These are phyloP conservation scores for Fusarium burgessii DNA, from an alignment of 2,329 filamentous ascomycete species.

Conservation along the genomic window DNA sequence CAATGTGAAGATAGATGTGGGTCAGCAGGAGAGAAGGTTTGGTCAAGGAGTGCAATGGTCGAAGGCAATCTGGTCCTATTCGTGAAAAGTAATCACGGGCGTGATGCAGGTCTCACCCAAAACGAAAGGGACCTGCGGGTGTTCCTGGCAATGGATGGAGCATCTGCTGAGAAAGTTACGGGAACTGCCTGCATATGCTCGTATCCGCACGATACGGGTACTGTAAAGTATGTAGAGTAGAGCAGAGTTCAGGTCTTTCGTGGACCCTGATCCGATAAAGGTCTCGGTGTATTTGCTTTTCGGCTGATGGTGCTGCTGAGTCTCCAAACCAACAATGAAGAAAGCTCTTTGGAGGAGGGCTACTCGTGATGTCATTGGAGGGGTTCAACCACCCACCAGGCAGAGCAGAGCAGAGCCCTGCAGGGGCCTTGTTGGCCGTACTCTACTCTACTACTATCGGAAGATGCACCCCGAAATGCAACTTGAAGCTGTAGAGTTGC, in stretches of 20 bases:
- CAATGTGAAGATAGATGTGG: conserved; percentile 45
- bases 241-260: not conserved
- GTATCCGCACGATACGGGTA: not conserved
- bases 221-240: not conserved
- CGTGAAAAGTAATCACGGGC: conserved; percentile 32
- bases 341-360: not conserved
- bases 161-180: not conserved
- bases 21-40: conserved; percentile 1
- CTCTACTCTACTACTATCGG: not conserved
- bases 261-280: conserved; percentile 28
- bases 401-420: no score
- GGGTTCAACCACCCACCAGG: not conserved
- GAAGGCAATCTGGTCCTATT: conserved; percentile 23
- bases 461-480: not conserved
- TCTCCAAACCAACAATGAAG: conserved; percentile 10
- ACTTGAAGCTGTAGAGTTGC: not conserved
- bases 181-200: not conserved
- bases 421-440: not conserved
- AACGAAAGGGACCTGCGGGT: conserved; percentile 26
- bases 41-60: conserved; percentile 9
- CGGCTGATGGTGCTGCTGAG: not conserved
- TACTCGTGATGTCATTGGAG: conserved; percentile 33
- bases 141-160: conserved; percentile 29
- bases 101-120: conserved; percentile 41
- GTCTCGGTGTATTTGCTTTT: conserved; percentile 19